Evolutionary conservation across 805 yeast species (phyloP).

Genomic region (Saturnispora bothae): DNA sequence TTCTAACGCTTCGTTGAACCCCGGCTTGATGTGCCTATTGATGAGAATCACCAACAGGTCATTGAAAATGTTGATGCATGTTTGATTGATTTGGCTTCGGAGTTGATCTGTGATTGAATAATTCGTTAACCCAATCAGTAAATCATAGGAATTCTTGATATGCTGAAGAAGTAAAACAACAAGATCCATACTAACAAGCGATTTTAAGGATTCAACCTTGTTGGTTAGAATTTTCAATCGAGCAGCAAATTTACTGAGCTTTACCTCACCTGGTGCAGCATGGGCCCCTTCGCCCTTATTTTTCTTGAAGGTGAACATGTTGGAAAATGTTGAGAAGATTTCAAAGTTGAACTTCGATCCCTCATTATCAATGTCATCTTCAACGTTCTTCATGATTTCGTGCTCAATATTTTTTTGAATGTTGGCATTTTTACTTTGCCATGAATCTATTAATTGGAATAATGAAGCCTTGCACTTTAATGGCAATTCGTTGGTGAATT

Average conservation of each 20-base stretch:
- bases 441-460: conserved; percentile 26
- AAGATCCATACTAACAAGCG: conserved; percentile 71
- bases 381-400: conserved; percentile 28
- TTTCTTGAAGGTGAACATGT: conserved; percentile 38
- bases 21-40: conserved; percentile 66
- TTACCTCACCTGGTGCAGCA: conserved; percentile 12
- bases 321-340: conserved; percentile 52
- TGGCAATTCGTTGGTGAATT: conserved; percentile 26
- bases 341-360: conserved; percentile 28
- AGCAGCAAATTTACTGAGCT: conserved; percentile 61
- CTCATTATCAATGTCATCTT: conserved; percentile 25
- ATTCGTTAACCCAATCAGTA: conserved; percentile 38
- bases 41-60: conserved; percentile 55
- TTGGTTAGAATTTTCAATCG: conserved; percentile 66
- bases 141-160: conserved; percentile 53
- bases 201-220: conserved; percentile 65
- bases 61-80: conserved; percentile 54
- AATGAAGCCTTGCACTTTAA: conserved; percentile 24
- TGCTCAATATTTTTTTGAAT: conserved; percentile 31
- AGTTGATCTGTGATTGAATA: conserved; percentile 23
- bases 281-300: conserved; percentile 19
- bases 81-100: conserved; percentile 25
- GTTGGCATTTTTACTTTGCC: conserved; percentile 28
- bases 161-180: conserved; percentile 60
- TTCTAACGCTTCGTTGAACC: conserved; percentile 71